A percentile compares a stretch with the other conserved stretches of the same genome.
Evolutionary conservation across 805 yeast genomes (phyloP).

Genomic region (Hanseniaspora taiwanica): DNA sequence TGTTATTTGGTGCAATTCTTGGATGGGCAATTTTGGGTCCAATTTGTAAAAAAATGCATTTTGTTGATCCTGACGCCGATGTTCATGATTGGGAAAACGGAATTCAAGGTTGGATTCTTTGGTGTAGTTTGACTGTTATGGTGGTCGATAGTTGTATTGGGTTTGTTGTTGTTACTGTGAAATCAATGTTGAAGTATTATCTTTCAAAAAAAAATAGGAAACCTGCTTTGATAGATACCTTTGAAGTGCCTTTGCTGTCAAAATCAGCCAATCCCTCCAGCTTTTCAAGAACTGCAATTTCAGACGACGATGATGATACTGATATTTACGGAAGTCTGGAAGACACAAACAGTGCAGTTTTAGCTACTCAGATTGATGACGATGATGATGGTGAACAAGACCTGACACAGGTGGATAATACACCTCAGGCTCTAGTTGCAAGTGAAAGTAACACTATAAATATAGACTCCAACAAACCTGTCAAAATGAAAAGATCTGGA

Average conservation of each 20-base stretch:
- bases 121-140: slow-evolving; percentile 91
- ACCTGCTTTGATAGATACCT: background rate
- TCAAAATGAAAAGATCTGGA: slow-evolving; percentile 4
- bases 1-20: slow-evolving; percentile 76
- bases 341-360: background rate
- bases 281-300: background rate
- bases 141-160: slow-evolving; percentile 81
- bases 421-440: background rate
- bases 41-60: slow-evolving; percentile 47
- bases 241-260: background rate
- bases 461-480: slow-evolving; percentile 11
- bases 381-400: background rate
- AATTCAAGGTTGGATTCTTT: slow-evolving; percentile 93
- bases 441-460: background rate
- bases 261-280: background rate
- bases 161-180: slow-evolving; percentile 46
- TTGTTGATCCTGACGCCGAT: slow-evolving; percentile 86
- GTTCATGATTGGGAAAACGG: slow-evolving; percentile 76
- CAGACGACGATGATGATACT: background rate
- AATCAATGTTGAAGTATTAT: slow-evolving; percentile 24
- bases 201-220: background rate
- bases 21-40: slow-evolving; percentile 96
- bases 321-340: background rate
- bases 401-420: background rate
- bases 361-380: too few relatives aligned